Percentiles rank a stretch among this genome's conserved stretches.
Evolutionary conservation across 306 rosid species (phyloP).

Genomic region (Luffa acutangula): DNA sequence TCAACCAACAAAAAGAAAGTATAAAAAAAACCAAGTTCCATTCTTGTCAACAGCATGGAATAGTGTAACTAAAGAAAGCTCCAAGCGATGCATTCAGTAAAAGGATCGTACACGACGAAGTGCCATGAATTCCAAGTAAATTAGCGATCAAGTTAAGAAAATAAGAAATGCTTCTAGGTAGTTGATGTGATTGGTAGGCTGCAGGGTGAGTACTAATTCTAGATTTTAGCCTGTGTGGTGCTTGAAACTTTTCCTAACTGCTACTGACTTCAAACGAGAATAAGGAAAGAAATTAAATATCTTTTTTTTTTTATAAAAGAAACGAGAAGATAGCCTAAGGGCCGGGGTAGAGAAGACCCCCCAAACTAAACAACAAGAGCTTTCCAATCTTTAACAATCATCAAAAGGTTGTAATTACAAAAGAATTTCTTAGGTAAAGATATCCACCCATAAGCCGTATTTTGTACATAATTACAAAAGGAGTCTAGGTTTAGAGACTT

Average conservation of each 20-base stretch:
- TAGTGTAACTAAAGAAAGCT: background rate
- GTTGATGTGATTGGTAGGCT: background rate
- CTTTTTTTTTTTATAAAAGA: too few relatives aligned
- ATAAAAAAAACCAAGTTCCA: background rate
- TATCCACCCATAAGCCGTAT: too few relatives aligned
- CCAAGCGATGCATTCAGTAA: background rate
- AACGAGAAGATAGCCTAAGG: too few relatives aligned
- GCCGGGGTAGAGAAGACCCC: too few relatives aligned
- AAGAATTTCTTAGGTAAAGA: too few relatives aligned
- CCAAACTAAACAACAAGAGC: too few relatives aligned
- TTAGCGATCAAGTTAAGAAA: background rate
- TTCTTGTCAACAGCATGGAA: background rate
- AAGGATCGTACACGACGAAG: background rate
- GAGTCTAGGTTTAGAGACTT: too few relatives aligned
- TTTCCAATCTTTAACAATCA: too few relatives aligned
- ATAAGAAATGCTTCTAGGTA: background rate
- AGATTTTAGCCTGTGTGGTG: background rate
- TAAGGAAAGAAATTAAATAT: background rate
- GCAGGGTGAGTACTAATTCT: background rate
- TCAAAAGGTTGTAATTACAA: too few relatives aligned
- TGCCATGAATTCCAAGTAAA: background rate
- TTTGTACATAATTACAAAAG: too few relatives aligned
- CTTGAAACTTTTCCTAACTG: background rate
- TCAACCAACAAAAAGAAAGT: background rate
- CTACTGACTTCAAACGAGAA: background rate